A percentile compares a stretch with the other conserved stretches of the same genome.
Conservation (phyloP, 1,284 basidiomycete genomes). For the Cutaneotrichosporon daszewskae region DNA sequence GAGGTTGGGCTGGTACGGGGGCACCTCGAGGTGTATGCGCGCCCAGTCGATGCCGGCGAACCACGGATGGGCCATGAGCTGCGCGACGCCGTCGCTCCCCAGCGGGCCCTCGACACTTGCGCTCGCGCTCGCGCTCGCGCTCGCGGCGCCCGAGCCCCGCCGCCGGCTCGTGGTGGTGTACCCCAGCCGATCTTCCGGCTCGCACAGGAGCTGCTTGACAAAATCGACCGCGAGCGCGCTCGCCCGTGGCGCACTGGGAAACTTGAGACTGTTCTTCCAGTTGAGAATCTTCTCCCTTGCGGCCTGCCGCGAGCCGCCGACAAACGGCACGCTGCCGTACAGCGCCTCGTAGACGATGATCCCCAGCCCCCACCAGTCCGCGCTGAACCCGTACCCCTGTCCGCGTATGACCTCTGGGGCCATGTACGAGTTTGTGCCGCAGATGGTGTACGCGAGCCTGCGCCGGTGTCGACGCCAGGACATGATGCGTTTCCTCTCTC, state of each 20-base stretch:
- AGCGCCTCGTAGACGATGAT: conserved; percentile 65
- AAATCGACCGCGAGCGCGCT: conserved; percentile 80
- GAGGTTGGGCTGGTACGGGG: conserved; percentile 84
- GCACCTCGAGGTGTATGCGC: conserved; percentile 65
- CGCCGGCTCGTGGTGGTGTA: conserved; percentile 52
- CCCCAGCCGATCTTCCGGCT: conserved; percentile 87
- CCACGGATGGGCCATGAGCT: conserved; percentile 78
- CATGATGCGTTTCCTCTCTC: conserved; percentile 55
- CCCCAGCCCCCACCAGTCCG: conserved; percentile 97
- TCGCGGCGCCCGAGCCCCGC: conserved; percentile 7
- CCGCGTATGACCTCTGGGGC: conserved; percentile 88
- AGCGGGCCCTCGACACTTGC: not conserved
- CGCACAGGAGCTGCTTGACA: conserved; percentile 82
- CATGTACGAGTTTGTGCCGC: conserved; percentile 78
- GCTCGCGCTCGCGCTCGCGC: not conserved
- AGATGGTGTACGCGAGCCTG: conserved; percentile 89
- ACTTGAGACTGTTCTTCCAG: conserved; percentile 81
- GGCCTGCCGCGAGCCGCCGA: conserved; percentile 77
- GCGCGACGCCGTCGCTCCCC: conserved; percentile 66
- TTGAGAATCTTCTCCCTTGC: conserved; percentile 89
- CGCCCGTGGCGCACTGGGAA: conserved; percentile 75
- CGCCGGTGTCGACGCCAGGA: conserved; percentile 57
- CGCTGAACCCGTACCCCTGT: conserved; percentile 81
- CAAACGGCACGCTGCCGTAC: conserved; percentile 84
- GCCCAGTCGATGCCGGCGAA: conserved; percentile 80